These are phyloP conservation scores for Auriculariales sp. DNA, from an alignment of 768 basidiomycete genomes.

Conservation along the genomic window DNA sequence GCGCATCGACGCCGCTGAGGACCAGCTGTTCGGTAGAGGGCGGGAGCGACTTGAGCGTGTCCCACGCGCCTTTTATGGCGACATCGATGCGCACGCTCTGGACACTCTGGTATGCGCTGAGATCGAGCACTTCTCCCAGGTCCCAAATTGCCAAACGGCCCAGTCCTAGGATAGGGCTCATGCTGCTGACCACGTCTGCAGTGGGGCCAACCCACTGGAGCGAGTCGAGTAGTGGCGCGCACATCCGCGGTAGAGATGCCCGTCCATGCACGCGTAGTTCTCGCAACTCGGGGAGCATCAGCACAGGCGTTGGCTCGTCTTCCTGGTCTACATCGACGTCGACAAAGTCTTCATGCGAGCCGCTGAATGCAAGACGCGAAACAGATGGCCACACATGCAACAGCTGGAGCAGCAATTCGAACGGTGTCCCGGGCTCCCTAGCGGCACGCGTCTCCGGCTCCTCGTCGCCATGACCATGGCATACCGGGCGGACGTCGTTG, in stretches of 20 bases:
- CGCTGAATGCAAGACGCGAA: not conserved
- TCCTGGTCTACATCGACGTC: not conserved
- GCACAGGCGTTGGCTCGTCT: not conserved
- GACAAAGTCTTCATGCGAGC: not conserved
- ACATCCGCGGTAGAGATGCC: not conserved
- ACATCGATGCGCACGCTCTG: not conserved
- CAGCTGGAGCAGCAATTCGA: not conserved
- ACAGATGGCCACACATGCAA: not conserved
- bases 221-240: not conserved
- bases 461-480: not conserved
- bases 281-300: not conserved
- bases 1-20: not conserved
- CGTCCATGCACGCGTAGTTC: not conserved
- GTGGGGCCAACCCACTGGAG: not conserved
- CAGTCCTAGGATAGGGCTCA: not conserved
- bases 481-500: not conserved
- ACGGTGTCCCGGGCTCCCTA: not conserved
- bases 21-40: not conserved
- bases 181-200: not conserved
- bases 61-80: not conserved
- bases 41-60: not conserved
- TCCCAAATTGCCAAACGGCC: not conserved
- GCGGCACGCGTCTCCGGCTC: not conserved
- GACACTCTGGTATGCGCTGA: not conserved
- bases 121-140: not conserved